Conservation (phyloP, 768 basidiomycete genomes). For the Boletus rex-veris region DNA sequence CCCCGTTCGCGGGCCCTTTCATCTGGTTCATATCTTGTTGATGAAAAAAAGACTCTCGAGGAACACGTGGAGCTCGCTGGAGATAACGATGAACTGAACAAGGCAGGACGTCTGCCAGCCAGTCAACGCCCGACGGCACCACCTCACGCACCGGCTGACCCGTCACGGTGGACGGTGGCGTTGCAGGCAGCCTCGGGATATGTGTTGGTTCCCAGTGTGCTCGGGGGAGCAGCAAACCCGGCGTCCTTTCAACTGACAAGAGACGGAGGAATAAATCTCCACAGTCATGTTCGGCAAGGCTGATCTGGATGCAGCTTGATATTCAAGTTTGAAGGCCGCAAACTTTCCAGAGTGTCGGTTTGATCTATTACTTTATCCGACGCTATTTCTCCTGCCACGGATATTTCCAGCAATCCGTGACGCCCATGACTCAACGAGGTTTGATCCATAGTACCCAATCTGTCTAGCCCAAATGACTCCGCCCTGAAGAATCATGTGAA, state of each 20-base stretch:
- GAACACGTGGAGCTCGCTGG: constrained; percentile 6
- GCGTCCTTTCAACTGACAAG: constrained; percentile 17
- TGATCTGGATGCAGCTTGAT: constrained; percentile 27
- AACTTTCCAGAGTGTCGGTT: constrained; percentile 26
- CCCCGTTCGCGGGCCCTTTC: constrained; percentile 14
- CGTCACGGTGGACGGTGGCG: constrained; percentile 1
- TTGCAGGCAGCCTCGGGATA: not conserved
- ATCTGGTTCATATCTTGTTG: constrained; percentile 3
- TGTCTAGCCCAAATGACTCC: not conserved
- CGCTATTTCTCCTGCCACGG: constrained; percentile 32
- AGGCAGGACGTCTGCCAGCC: constrained; percentile 5
- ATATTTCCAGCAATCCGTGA: constrained; percentile 15
- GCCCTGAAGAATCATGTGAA: not conserved
- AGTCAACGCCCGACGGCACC: not conserved
- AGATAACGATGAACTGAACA: constrained; percentile 16
- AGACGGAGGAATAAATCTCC: constrained; percentile 25
- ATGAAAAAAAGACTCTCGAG: not conserved
- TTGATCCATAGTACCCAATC: not conserved
- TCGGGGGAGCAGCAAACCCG: constrained; percentile 1
- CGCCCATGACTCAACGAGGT: constrained; percentile 6
- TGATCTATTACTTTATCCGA: constrained; percentile 34
- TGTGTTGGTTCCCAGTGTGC: not conserved
- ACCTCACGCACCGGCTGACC: no score
- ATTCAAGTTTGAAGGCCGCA: constrained; percentile 32
- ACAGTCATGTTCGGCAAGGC: constrained; percentile 29